Conservation (phyloP, 2,329 filamentous ascomycete genomes). For the Aotearoamyces nothofagi region DNA sequence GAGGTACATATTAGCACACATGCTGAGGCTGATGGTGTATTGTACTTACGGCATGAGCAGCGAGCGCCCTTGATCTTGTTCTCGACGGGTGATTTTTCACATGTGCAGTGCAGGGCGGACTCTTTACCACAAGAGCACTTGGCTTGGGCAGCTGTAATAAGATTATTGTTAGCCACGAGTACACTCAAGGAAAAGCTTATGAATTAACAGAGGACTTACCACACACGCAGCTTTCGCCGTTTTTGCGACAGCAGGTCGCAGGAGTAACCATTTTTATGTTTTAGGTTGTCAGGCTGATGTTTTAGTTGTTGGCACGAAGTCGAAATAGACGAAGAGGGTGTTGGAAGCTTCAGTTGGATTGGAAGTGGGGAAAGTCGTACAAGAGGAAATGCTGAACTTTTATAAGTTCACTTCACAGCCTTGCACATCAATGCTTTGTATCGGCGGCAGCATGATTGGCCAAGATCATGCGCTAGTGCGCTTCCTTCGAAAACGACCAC, state of each 20-base stretch:
- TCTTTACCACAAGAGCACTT: constrained; percentile 85
- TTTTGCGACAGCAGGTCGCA: constrained; percentile 19
- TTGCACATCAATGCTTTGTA: no score
- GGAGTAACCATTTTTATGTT: constrained; percentile 14
- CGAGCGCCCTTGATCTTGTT: constrained; percentile 58
- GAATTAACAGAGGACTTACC: constrained; percentile 12
- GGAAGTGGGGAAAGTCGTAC: no score
- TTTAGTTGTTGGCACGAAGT: no score
- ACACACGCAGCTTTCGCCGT: constrained; percentile 16
- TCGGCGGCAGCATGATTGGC: no score
- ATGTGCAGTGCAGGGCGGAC: constrained; percentile 73
- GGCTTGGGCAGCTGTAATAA: constrained; percentile 38
- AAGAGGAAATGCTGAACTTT: no score
- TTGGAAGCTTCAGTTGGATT: no score
- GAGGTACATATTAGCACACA: no score
- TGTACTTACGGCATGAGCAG: constrained; percentile 58
- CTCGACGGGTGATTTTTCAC: constrained; percentile 60
- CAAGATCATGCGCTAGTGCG: no score
- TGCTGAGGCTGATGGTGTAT: constrained; percentile 23
- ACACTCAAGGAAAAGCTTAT: constrained; percentile 1
- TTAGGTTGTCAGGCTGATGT: neutral
- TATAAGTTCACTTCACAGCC: no score
- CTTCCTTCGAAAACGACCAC: no score
- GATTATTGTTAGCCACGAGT: no score
- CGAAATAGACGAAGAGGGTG: neutral